Base-by-base conservation (phyloP, 2,329 filamentous ascomycete genomes). In the Colletotrichum eleusines region DNA sequence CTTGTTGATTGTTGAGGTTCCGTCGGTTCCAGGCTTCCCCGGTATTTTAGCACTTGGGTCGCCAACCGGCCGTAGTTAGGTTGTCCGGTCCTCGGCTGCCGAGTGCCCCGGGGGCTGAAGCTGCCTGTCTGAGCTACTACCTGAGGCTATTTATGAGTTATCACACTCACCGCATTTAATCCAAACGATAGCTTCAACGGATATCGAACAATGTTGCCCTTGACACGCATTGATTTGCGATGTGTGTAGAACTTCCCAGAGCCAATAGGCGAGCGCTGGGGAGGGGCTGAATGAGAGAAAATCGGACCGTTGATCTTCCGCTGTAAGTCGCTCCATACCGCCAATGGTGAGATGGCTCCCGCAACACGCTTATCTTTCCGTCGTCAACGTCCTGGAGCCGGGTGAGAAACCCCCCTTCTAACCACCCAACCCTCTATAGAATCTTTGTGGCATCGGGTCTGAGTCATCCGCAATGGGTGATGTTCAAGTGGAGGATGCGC, bases 391-490 rank as follows among this genome's bases (percentile, higher is more conserved):
- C 23, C 33, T 28, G 14, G 14, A 1, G n/a, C 35, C 38, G n/a
- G 18, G n/a, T 28, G 54, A 28, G 33, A 40, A 6, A 3, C 40
- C 20, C 42, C 12, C 18, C 44, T 54, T n/a, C 16, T 48, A 26
- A 31, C 28, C 35, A 53, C 31, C 31, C 20, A 31, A 5, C 8
- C n/a, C 12, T 35, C 28, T 5, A 14, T 18, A 31, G 18, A 33
- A 28, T 20, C 2, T 59, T 33, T 48, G 38, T 28, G 8, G 20
- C 16, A 11, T 40, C 33, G 53, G 18, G 7, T 33, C 31, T 9
- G 42, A 35, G 23, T 35, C 18, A 51, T 31, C 28, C 70, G 77
- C 61, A 11, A 87, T 87, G 85, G 82, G 81, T 26, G 80, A 85
- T 66, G 69, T 76, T 46, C 62, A 75, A 26, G 74, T 69, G 3